Evolutionary conservation across 768 basidiomycete species (phyloP), one percentile per base, ranked within the genome.

Genomic region (Collybia sp.): DNA sequence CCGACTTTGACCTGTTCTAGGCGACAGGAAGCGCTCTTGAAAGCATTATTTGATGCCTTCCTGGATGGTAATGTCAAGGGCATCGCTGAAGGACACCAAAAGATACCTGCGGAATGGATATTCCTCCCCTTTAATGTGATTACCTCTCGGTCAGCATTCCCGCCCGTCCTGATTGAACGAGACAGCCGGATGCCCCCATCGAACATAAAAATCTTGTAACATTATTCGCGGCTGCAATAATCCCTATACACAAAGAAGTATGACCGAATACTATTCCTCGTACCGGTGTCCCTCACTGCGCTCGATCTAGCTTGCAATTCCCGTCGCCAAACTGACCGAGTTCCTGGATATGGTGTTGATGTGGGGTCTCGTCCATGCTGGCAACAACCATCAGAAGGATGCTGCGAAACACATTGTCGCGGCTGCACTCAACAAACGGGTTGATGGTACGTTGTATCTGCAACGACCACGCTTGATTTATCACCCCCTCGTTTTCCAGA

Each of bases 341-440:
- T 83, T 87, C 54, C 60, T 91, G 19, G 64, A 75, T 8, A 58
- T 59, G 34, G 63, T 89, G 6, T 60, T 88, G 11, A 55, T 61
- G 6, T 93, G 88, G 88, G 72, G 74, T 34, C 63, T 88, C 16
- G 55, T 65, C 5, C 54, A 61, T 10, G 66, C 75, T 3, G 71
- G 73, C 13, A 77, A 67, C 42, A 63, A 68, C 37, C 52, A 75
- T 0, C 85, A 88, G 58, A 68, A 70, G 50, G 71, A 75, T 25
- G 73, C 81, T 19, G 77, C 73, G 2, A 70, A 77, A 55, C 75
- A 82, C 33, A 55, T 82, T 2, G 59, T 91, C 13, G 73, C 84
- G 1, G 76, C 83, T 0, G 65, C 88, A n/a, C 64, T 93, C 19
- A 96, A 97, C 61, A 91, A 93, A 62, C 78, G 82, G 32, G 69